Evolutionary conservation across 129 eudicot species (phyloP).

Genomic region (Cynara cardunculus): DNA sequence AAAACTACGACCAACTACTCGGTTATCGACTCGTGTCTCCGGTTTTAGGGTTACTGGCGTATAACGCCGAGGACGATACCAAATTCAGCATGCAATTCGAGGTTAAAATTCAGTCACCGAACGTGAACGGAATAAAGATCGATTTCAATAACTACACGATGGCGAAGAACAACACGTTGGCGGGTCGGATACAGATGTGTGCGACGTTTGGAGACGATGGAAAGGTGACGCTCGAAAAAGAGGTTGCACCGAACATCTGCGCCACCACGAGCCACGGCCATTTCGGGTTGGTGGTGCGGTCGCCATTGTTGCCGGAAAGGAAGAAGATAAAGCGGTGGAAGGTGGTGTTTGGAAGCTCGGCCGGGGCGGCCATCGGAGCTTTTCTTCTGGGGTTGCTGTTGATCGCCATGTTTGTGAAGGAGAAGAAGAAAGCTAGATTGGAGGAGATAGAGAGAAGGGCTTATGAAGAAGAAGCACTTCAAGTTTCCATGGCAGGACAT

Average conservation of each 20-base stretch:
- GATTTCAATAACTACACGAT: constrained; percentile 52
- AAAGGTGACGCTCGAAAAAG: constrained; percentile 58
- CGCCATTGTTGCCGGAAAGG: constrained; percentile 39
- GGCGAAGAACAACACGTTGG: constrained; percentile 21
- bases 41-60: constrained; percentile 76
- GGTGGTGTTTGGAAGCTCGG: constrained; percentile 59
- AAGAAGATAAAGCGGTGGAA: constrained; percentile 67
- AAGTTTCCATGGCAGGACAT: constrained; percentile 97
- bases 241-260: constrained; percentile 54
- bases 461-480: constrained; percentile 94
- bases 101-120: constrained; percentile 41
- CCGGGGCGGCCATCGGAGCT: constrained; percentile 77
- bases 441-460: constrained; percentile 90
- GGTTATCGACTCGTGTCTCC: constrained; percentile 84
- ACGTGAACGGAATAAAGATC: constrained; percentile 51
- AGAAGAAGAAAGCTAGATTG: constrained; percentile 73
- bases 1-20: constrained; percentile 42
- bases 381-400: constrained; percentile 59
- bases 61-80: constrained; percentile 51
- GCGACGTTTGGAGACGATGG: constrained; percentile 75
- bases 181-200: constrained; percentile 54
- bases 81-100: constrained; percentile 47
- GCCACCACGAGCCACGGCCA: constrained; percentile 60
- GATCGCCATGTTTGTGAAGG: constrained; percentile 79
- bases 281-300: constrained; percentile 68